These are phyloP conservation scores for Nasturtium officinale DNA, from an alignment of 345 rosid genomes.

Conservation along the genomic window DNA sequence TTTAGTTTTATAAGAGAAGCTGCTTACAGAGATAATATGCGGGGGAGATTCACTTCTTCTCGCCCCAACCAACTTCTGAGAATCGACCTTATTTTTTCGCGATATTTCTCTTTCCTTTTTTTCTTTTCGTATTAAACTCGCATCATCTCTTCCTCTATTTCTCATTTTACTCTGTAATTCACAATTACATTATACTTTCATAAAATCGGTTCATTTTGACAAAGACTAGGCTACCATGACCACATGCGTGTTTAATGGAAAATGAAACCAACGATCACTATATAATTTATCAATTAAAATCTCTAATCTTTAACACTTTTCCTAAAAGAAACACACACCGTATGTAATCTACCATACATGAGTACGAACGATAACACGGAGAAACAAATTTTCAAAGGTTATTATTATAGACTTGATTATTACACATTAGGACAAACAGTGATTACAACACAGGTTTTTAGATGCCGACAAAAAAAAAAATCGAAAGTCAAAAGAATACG, in stretches of 20 bases:
- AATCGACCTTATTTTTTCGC: constrained; percentile 17
- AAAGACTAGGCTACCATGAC: no score
- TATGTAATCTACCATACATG: background rate
- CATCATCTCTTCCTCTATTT: background rate
- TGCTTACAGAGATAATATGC: constrained; percentile 3
- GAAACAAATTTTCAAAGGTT: constrained; percentile 8
- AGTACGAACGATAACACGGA: background rate
- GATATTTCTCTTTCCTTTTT: constrained; percentile 7
- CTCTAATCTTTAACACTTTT: background rate
- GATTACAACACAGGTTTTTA: constrained; percentile 15
- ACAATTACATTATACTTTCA: background rate
- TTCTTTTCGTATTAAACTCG: background rate
- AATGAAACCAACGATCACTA: no score
- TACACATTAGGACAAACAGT: background rate
- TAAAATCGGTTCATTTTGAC: no score
- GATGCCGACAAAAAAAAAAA: constrained; percentile 4
- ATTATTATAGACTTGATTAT: background rate
- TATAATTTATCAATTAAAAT: no score
- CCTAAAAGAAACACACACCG: background rate
- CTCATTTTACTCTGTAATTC: background rate
- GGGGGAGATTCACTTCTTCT: constrained; percentile 26
- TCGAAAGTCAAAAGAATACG: constrained; percentile 26
- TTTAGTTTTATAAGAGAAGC: background rate
- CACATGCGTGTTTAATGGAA: no score
- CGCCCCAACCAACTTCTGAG: constrained; percentile 11